phyloP scores from a whole-genome alignment of 176 grass and related monocot genomes.

The Areca catechu region DNA sequence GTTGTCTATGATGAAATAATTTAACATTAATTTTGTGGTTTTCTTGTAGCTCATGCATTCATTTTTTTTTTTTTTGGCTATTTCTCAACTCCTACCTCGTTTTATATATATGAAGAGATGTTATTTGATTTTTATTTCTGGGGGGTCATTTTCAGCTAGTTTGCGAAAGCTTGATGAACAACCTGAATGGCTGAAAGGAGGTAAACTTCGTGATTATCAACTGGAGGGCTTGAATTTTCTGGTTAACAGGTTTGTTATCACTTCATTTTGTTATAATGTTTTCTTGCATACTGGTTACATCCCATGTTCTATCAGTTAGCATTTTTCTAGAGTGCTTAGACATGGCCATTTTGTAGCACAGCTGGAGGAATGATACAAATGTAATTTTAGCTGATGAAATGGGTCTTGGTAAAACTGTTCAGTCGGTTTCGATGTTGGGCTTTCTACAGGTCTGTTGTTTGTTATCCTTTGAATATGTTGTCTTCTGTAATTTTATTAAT shows the following conservation, averaged over 20 bases:
- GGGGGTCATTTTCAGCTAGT: slow-evolving; percentile 79
- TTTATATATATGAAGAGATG: not conserved
- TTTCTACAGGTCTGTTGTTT: slow-evolving; percentile 61
- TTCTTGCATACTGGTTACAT: too few species aligned
- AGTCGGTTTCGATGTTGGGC: slow-evolving; percentile 95
- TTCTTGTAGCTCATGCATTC: too few species aligned
- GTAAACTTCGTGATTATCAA: slow-evolving; percentile 99
- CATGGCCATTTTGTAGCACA: slow-evolving; percentile 22
- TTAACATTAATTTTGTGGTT: too few species aligned
- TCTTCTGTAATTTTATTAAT: not conserved
- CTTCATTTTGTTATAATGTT: too few species aligned
- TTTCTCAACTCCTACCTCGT: too few species aligned
- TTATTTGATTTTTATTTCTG: not conserved
- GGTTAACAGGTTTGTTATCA: slow-evolving; percentile 66
- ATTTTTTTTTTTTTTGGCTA: too few species aligned
- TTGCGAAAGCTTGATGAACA: slow-evolving; percentile 96
- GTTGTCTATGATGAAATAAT: too few species aligned
- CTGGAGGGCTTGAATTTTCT: slow-evolving; percentile 98
- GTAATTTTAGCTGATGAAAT: slow-evolving; percentile 99
- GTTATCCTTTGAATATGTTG: slow-evolving; percentile 2
- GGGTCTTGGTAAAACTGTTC: slow-evolving; percentile 98
- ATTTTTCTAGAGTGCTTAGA: too few species aligned
- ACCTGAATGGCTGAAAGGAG: slow-evolving; percentile 91
- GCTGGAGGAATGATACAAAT: slow-evolving; percentile 99
- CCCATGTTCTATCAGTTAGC: too few species aligned